A percentile compares a stretch with the other conserved stretches of the same genome.
Evolutionary conservation across 1,284 basidiomycete genomes (phyloP).

Genomic region (Marasmius oreades): DNA sequence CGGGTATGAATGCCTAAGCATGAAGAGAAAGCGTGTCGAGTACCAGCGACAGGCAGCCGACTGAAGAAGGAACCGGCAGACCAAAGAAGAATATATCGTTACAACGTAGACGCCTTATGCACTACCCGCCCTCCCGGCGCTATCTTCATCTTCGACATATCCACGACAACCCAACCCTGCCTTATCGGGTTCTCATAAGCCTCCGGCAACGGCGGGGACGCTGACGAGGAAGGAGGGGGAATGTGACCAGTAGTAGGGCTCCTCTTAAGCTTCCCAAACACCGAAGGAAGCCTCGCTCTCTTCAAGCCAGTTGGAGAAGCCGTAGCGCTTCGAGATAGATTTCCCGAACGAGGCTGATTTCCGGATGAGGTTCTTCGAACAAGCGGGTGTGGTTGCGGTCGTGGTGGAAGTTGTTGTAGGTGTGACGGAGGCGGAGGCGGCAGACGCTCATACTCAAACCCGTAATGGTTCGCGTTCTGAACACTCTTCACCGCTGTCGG

Average conservation of each 20-base stretch:
- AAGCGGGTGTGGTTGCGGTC: not conserved
- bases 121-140: no score
- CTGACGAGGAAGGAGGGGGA: not conserved
- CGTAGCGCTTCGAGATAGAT: not conserved
- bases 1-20: no score
- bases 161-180: not conserved
- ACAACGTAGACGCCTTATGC: no score
- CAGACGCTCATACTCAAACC: not conserved
- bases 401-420: not conserved
- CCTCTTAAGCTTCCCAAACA: slow-evolving; percentile 1
- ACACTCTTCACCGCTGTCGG: not conserved
- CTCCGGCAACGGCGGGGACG: no score
- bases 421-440: not conserved
- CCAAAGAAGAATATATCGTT: no score
- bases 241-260: not conserved
- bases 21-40: no score
- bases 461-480: not conserved
- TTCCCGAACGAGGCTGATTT: not conserved
- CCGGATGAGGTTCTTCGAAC: not conserved
- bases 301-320: not conserved
- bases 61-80: no score
- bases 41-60: no score
- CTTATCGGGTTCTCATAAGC: not conserved
- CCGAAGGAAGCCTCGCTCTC: not conserved
- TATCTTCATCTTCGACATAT: not conserved